Evolutionary conservation across 2,329 filamentous ascomycete species (phyloP).

Genomic region (Diaporthe sp.): DNA sequence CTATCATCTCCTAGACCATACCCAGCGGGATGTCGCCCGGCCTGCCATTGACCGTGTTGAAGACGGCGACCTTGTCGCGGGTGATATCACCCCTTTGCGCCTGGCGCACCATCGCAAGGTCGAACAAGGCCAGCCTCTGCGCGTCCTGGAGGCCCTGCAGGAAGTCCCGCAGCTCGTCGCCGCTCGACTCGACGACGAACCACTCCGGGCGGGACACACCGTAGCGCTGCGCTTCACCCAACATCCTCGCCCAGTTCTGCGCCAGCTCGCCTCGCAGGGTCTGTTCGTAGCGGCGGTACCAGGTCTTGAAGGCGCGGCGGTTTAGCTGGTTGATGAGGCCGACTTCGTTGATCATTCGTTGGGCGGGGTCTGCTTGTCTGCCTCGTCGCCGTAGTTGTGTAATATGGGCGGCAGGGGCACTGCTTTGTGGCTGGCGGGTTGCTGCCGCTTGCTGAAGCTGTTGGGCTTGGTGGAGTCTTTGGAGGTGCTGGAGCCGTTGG

Average conservation of each 20-base stretch:
- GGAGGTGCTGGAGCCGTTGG: neutral
- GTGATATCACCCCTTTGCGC: neutral
- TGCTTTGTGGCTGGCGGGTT: neutral
- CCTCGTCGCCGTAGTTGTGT: no score
- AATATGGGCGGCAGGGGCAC: neutral
- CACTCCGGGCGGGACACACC: neutral
- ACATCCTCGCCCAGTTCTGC: neutral
- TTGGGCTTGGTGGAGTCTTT: neutral
- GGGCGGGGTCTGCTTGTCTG: no score
- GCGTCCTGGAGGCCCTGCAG: neutral
- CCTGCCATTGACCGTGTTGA: neutral
- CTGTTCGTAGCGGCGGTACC: neutral
- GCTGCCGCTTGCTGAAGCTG: neutral
- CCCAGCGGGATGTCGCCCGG: neutral
- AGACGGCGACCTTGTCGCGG: neutral
- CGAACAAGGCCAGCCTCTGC: conserved; percentile 4
- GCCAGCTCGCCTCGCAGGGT: neutral
- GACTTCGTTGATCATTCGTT: neutral
- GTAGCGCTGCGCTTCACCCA: neutral
- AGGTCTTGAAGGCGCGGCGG: neutral
- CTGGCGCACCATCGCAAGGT: neutral
- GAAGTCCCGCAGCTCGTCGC: neutral
- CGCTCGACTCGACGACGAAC: neutral
- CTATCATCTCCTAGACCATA: neutral
- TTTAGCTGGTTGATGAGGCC: neutral